Evolutionary conservation across 768 basidiomycete genomes (phyloP), one percentile per base, ranked within the genome.

Genomic region (Exsudoporus frostii): DNA sequence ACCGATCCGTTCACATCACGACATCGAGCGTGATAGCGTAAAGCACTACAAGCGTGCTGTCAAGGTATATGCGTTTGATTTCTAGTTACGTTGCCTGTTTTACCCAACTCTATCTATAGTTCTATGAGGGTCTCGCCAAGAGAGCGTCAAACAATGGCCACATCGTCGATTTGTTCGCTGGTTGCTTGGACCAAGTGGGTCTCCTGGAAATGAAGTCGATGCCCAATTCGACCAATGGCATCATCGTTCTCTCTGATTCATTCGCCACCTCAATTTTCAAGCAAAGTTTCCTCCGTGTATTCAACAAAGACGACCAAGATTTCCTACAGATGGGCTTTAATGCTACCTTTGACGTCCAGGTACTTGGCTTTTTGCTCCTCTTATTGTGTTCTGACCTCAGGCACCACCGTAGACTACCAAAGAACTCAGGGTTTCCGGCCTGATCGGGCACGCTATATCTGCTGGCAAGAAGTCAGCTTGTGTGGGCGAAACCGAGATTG

Each of bases 251-350:
- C 33, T 93, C 96, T 36, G 97, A 99, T 66, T 95, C 94, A 0
- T 99, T 98, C 70, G 86, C 90, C 11, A 98, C 96, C 10, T 93
- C 93, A 24, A 97, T 98, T 68, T 98, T 98, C 84, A 98, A 98
- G 76, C 96, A 98, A 71, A 91, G 88, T 63, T 98, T 97, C 85
- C 79, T 97, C 38, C 84, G 94, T 38, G 76, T 96, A 38, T 93
- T 99, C 71, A 84, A 79, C 65, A 98, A 97, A 70, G 96, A 96
- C 59, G 91, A 90, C 17, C 84, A 96, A 57, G 96, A 95, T 1
- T 80, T 90, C 58, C 78, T 98, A 25, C 84, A 89, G 65, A 98
- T 98, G 95, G 97, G 96, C 50, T 98, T 98, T 76, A 99, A 98
- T 63, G 97, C 94, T 10, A 98, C 94, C 1, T 96, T 99, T 61